Percentiles rank a stretch among this genome's conserved stretches.
phyloP scores from a whole-genome alignment of 768 basidiomycete genomes.

The Leccinum aurantiacum region DNA sequence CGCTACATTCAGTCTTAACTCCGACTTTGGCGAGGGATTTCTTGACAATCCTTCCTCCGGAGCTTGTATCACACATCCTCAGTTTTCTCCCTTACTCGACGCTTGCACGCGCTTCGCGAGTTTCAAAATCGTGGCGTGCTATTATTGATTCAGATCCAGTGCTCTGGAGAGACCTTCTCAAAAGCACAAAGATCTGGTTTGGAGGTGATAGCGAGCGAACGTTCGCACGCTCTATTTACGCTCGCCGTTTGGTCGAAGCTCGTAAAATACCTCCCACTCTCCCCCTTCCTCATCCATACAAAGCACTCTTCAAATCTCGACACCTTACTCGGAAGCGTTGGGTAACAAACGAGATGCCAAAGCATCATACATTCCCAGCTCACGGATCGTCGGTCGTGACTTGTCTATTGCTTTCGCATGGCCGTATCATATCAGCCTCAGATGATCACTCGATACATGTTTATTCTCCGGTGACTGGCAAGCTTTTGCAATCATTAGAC shows the following conservation, averaged over 20 bases:
- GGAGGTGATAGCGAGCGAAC: conserved; percentile 81
- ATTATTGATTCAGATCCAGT: conserved; percentile 90
- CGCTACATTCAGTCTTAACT: conserved; percentile 82
- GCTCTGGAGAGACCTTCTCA: conserved; percentile 86
- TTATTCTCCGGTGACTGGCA: conserved; percentile 84
- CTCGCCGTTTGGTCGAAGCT: conserved; percentile 50
- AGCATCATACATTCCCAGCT: conserved; percentile 80
- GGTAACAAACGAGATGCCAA: conserved; percentile 70
- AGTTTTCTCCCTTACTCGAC: conserved; percentile 80
- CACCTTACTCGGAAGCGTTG: conserved; percentile 78
- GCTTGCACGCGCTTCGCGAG: conserved; percentile 83
- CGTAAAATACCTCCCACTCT: conserved; percentile 46
- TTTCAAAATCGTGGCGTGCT: conserved; percentile 86
- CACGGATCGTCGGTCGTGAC: conserved; percentile 92
- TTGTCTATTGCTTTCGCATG: conserved; percentile 90
- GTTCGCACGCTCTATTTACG: conserved; percentile 70
- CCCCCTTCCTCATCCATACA: conserved; percentile 82
- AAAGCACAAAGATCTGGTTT: conserved; percentile 85
- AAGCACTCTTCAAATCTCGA: conserved; percentile 90
- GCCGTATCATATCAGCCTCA: conserved; percentile 94
- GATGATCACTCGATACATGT: conserved; percentile 97
- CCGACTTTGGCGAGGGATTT: conserved; percentile 95
- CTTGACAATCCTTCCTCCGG: conserved; percentile 85
- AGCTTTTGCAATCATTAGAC: conserved; percentile 67
- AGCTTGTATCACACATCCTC: conserved; percentile 87